Conservation (phyloP, 306 rosid genomes). For the Corylus avellana region DNA sequence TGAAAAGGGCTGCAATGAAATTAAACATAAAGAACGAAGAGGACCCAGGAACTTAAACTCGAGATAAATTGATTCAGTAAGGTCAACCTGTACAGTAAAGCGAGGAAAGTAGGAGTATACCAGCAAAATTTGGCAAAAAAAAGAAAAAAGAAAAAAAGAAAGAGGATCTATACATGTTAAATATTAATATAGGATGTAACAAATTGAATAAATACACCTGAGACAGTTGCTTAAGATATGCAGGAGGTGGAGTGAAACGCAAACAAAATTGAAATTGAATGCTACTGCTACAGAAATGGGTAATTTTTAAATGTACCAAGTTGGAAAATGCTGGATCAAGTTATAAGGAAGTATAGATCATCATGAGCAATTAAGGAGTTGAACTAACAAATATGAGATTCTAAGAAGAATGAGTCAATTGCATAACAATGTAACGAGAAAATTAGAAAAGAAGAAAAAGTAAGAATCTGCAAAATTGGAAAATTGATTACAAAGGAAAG, state of each 20-base stretch:
- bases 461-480: neutral
- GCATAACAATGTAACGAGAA: neutral
- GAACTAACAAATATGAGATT: neutral
- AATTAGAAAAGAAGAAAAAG: neutral
- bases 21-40: neutral
- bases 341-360: neutral
- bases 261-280: neutral
- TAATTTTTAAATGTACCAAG: neutral
- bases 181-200: neutral
- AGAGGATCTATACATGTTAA: neutral
- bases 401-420: neutral
- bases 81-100: neutral
- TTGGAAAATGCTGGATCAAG: neutral
- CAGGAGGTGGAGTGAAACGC: neutral
- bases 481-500: neutral
- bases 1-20: constrained; percentile 1
- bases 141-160: too few relatives aligned
- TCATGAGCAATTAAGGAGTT: neutral
- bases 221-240: too few relatives aligned
- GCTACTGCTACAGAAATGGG: neutral
- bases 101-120: neutral
- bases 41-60: too few relatives aligned
- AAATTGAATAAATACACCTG: neutral
- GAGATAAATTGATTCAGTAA: neutral
- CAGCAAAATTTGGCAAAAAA: neutral